These are phyloP conservation scores for Citrus unshiu DNA, from an alignment of 345 rosid species.

Conservation along the genomic window DNA sequence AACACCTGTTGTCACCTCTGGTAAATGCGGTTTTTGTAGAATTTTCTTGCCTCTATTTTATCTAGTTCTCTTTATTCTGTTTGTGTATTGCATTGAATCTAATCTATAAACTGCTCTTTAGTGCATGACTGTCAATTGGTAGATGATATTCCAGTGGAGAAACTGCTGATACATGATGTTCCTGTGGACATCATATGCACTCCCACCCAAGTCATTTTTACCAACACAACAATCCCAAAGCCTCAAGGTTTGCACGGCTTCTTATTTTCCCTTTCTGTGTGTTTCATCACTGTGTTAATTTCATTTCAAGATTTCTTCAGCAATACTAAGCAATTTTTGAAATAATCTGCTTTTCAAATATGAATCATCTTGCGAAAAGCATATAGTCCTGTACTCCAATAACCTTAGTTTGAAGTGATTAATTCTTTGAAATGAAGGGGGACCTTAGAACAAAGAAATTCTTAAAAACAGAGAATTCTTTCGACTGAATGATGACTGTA, in stretches of 20 bases:
- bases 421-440: too few relatives aligned
- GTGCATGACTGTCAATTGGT: conserved; percentile 88
- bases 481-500: neutral
- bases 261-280: neutral
- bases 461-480: neutral
- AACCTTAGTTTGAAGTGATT: too few relatives aligned
- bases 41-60: neutral
- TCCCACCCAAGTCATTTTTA: conserved; percentile 71
- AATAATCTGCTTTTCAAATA: neutral
- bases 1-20: conserved; percentile 68
- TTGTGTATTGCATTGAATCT: neutral
- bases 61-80: neutral
- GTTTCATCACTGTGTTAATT: neutral
- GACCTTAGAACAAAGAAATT: too few relatives aligned
- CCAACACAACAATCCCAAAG: conserved; percentile 63
- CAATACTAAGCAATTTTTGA: neutral
- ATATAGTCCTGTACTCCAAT: neutral
- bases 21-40: conserved; percentile 21
- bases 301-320: neutral
- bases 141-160: conserved; percentile 79
- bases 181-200: conserved; percentile 91
- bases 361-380: neutral
- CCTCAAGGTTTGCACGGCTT: conserved; percentile 60
- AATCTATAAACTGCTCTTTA: conserved; percentile 17
- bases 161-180: conserved; percentile 80